Conservation (phyloP, 2,329 filamentous ascomycete species). For the Xylaria sp. region DNA sequence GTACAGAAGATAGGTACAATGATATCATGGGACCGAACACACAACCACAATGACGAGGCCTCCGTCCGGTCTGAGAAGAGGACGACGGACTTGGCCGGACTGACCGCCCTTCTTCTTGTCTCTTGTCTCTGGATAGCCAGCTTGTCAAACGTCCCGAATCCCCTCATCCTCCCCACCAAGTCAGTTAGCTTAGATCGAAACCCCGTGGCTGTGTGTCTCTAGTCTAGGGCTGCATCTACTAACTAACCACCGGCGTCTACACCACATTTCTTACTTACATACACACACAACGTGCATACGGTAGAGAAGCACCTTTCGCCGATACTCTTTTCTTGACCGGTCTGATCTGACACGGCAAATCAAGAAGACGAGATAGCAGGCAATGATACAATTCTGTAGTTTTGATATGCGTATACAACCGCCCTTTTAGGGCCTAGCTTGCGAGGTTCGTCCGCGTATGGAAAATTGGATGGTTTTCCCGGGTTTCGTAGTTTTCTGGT, state of each 20-base stretch:
- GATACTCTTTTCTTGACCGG: slow-evolving; percentile 5
- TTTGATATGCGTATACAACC: slow-evolving; percentile 10
- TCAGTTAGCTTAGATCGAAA: neutral
- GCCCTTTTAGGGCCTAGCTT: slow-evolving; percentile 12
- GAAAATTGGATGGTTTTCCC: neutral
- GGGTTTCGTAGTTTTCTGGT: neutral
- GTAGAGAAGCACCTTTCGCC: neutral
- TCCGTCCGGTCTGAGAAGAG: slow-evolving; percentile 12
- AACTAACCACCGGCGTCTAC: slow-evolving; percentile 9
- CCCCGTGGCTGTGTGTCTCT: slow-evolving; percentile 20
- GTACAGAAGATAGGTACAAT: slow-evolving; percentile 3
- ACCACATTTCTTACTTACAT: slow-evolving; percentile 13
- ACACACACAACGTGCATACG: neutral
- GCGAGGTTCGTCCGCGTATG: neutral
- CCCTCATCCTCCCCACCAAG: neutral
- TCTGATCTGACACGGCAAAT: neutral
- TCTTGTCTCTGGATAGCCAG: neutral
- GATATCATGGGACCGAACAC: slow-evolving; percentile 23
- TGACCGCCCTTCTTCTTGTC: slow-evolving; percentile 28
- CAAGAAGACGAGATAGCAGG: neutral
- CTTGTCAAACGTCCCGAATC: neutral
- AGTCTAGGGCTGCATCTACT: slow-evolving; percentile 22
- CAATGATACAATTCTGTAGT: neutral
- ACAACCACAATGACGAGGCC: slow-evolving; percentile 29
- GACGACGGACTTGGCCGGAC: slow-evolving; percentile 10